These are phyloP conservation scores for Tilletia indica DNA, from an alignment of 1,284 basidiomycete genomes.

Conservation along the genomic window DNA sequence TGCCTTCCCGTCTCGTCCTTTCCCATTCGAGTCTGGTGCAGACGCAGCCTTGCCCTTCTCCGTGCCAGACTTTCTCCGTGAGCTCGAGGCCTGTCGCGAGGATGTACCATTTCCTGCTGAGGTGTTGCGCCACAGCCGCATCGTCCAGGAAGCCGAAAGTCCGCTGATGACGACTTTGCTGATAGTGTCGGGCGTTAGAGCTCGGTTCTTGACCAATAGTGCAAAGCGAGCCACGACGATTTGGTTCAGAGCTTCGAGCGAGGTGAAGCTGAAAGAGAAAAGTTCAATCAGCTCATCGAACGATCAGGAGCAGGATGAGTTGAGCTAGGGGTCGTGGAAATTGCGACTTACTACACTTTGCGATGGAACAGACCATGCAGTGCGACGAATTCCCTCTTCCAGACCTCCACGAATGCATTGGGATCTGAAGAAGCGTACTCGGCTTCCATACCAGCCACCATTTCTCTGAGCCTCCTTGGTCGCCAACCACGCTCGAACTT, in stretches of 20 bases:
- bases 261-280: background rate
- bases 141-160: slow-evolving; percentile 12
- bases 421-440: background rate
- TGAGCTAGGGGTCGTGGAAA: too few species aligned
- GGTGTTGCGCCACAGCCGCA: slow-evolving; percentile 12
- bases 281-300: background rate
- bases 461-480: slow-evolving; percentile 8
- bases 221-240: background rate
- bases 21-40: background rate
- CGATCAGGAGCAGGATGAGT: background rate
- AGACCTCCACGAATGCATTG: slow-evolving; percentile 24
- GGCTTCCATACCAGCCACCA: background rate
- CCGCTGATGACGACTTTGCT: slow-evolving; percentile 12
- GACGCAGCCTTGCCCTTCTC: background rate
- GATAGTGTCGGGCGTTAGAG: background rate
- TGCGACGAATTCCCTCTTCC: slow-evolving; percentile 35
- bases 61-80: background rate
- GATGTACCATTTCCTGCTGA: background rate
- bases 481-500: slow-evolving; percentile 12
- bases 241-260: slow-evolving; percentile 1
- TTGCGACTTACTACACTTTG: slow-evolving; percentile 27
- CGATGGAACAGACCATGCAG: slow-evolving; percentile 46
- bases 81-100: background rate
- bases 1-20: background rate
- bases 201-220: slow-evolving; percentile 1